Evolutionary conservation across 1,284 basidiomycete genomes (phyloP).

Genomic region (Rhodotorula sp.): DNA sequence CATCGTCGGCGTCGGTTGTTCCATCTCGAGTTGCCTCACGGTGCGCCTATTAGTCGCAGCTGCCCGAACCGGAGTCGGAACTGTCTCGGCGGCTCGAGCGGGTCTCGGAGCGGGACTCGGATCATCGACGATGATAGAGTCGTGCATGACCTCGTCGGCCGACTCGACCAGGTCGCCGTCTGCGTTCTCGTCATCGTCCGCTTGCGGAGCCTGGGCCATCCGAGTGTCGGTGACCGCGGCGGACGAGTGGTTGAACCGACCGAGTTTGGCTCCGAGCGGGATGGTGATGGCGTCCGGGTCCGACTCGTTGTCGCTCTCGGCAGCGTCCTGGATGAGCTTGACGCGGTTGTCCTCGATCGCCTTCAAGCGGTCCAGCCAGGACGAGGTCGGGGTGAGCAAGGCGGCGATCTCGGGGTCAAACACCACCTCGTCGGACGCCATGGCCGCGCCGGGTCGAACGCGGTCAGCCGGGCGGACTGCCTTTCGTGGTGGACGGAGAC

Average conservation of each 20-base stretch:
- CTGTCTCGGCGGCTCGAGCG: too few species aligned
- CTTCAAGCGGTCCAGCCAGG: not conserved
- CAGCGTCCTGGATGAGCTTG: not conserved
- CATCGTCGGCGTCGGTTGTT: not conserved
- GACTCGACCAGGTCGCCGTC: not conserved
- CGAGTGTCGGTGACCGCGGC: not conserved
- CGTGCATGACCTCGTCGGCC: too few species aligned
- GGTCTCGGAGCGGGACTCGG: too few species aligned
- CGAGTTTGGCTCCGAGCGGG: not conserved
- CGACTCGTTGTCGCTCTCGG: not conserved
- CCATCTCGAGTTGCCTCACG: not conserved
- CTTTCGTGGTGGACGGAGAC: too few species aligned
- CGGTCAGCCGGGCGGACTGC: too few species aligned
- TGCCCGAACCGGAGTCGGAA: too few species aligned
- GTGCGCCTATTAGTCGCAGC: not conserved
- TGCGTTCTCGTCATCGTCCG: not conserved
- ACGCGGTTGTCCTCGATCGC: not conserved
- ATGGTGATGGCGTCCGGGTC: not conserved
- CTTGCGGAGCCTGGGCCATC: not conserved
- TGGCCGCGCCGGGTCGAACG: not conserved
- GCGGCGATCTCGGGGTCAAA: too few species aligned
- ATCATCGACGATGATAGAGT: too few species aligned
- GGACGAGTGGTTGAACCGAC: not conserved
- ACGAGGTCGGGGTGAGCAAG: too few species aligned
- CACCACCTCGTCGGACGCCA: too few species aligned